phyloP scores from a whole-genome alignment of 2,329 filamentous ascomycete species.

The Balansia obtecta region DNA sequence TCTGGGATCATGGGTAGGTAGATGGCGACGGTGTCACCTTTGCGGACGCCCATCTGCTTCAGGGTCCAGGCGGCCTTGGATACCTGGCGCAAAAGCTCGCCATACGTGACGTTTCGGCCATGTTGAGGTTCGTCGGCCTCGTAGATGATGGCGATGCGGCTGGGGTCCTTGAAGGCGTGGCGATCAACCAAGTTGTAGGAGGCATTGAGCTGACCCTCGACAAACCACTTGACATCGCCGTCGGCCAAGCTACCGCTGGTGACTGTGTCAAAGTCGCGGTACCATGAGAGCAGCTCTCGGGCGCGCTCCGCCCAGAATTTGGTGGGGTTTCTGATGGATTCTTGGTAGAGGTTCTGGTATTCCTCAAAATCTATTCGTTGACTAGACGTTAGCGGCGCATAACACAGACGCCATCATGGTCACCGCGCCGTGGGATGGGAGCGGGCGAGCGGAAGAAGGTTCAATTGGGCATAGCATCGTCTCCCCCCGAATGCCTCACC shows the following conservation, averaged over 20 bases:
- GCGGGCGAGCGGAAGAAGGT: slow-evolving; percentile 6
- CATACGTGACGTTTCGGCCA: slow-evolving; percentile 83
- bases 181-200: slow-evolving; percentile 97
- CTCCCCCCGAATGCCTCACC: background rate
- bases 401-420: background rate
- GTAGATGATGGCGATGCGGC: slow-evolving; percentile 95
- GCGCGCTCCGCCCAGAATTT: slow-evolving; percentile 84
- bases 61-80: slow-evolving; percentile 77
- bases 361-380: slow-evolving; percentile 44
- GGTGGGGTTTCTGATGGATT: slow-evolving; percentile 82
- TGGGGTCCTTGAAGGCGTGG: slow-evolving; percentile 86
- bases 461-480: slow-evolving; percentile 1
- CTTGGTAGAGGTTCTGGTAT: slow-evolving; percentile 55
- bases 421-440: background rate
- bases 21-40: slow-evolving; percentile 93
- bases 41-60: slow-evolving; percentile 91
- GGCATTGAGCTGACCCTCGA: slow-evolving; percentile 87
- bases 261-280: slow-evolving; percentile 84
- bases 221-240: slow-evolving; percentile 88
- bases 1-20: slow-evolving; percentile 99
- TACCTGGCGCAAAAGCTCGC: slow-evolving; percentile 85
- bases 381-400: background rate
- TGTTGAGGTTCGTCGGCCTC: slow-evolving; percentile 86
- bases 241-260: slow-evolving; percentile 60
- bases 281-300: slow-evolving; percentile 82